These are phyloP conservation scores for Tylopilus intermedius DNA, from an alignment of 768 basidiomycete genomes.

Conservation along the genomic window DNA sequence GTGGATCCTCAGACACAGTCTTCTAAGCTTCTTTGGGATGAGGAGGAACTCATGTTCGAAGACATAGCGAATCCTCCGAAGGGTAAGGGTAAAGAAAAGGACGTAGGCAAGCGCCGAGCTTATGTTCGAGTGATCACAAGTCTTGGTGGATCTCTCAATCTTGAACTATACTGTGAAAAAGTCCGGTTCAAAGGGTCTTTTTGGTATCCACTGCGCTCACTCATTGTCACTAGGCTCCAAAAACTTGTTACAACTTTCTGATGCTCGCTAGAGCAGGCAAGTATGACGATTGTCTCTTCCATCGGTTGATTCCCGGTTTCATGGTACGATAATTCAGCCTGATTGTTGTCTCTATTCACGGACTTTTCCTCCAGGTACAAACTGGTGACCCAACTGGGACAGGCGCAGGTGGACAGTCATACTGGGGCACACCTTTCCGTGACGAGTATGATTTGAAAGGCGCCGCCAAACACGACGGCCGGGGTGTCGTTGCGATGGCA, in stretches of 20 bases:
- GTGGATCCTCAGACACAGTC: constrained; percentile 64
- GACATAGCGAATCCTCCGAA: constrained; percentile 75
- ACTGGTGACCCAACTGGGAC: constrained; percentile 97
- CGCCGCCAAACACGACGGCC: constrained; percentile 79
- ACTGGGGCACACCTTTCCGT: constrained; percentile 94
- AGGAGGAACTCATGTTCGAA: constrained; percentile 99
- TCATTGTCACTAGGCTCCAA: constrained; percentile 67
- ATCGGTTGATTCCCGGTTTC: constrained; percentile 89
- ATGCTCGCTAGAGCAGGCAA: constrained; percentile 89
- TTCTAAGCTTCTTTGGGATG: constrained; percentile 91
- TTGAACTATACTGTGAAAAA: constrained; percentile 87
- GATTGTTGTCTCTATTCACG: not conserved
- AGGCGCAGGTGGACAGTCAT: constrained; percentile 86
- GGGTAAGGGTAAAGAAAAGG: constrained; percentile 90
- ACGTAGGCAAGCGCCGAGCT: constrained; percentile 83
- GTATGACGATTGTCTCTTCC: constrained; percentile 87
- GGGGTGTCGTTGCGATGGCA: constrained; percentile 91
- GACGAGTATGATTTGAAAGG: constrained; percentile 89
- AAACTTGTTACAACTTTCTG: constrained; percentile 97
- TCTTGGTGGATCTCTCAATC: constrained; percentile 80
- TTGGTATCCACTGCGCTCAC: not conserved
- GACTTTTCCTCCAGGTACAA: constrained; percentile 63
- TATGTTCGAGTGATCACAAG: constrained; percentile 96
- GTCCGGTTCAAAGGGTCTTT: constrained; percentile 30
- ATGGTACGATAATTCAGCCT: constrained; percentile 55